Evolutionary conservation across 2,329 filamentous ascomycete genomes (phyloP), one percentile per base, ranked within the genome.

Genomic region (Fusarium sp.): DNA sequence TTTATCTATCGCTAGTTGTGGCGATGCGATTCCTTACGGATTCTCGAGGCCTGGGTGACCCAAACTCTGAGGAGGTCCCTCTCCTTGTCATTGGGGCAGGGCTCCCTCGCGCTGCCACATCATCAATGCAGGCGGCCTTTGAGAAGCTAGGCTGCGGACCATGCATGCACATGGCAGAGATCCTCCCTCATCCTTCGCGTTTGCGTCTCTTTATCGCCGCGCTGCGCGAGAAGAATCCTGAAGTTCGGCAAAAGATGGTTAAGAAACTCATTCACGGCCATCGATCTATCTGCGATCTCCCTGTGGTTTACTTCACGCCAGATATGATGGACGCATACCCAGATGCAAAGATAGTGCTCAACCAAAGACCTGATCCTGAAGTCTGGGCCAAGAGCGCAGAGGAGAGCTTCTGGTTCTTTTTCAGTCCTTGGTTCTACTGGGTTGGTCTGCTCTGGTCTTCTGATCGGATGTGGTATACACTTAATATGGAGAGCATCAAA

Each of bases 301-400:
- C 81, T 1, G 78, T 73, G 3, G 72, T 79, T 8, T 73, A 73
- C 44, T 83, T 83, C 66, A 69, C 77, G 0, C 76, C 79, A 15
- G 81, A 83, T 42, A 64, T 83, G 39, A 82, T 83, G 79, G 82
- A 83, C 35, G 79, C 81, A 72, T 83, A 81, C 11, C 80, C 80
- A 0, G 78, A 82, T 6, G 79, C 79, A 3, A 68, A 73, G 3
- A 54, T 83, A 9, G 69, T 83, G 0, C 61, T 83, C 4, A 83
- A 83, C 19, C 72, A 75, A 21, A 78, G 80, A 16, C 66, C 73
- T 1, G 71, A 74, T 29, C 70, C 74, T 16, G 63, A 67, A 10
- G 60, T 68, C 3, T 82, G 80, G 80, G 72, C 74, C 3, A 66
- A 54, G 27, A 82, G 79, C 19, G 66, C 78, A 3, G 16, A 45